These are phyloP conservation scores for Cyberlindnera bimundalis DNA, from an alignment of 805 yeast species.

Conservation along the genomic window DNA sequence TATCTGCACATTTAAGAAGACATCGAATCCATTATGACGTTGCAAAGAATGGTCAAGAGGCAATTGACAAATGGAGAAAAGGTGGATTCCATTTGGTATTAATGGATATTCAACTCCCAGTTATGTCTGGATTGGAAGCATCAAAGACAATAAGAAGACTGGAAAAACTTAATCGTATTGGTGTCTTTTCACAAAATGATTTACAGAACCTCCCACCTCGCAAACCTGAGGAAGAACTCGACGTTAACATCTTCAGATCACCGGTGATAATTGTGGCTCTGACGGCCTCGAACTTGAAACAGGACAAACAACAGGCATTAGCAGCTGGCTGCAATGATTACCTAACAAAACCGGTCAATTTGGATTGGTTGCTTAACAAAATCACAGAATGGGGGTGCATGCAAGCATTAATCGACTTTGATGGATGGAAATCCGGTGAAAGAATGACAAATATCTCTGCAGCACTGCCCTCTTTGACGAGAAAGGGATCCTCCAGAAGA, in stretches of 20 bases:
- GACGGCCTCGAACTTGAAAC: constrained; percentile 85
- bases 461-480: constrained; percentile 26
- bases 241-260: constrained; percentile 64
- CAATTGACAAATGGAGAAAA: constrained; percentile 87
- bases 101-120: constrained; percentile 97
- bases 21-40: constrained; percentile 81
- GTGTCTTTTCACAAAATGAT: constrained; percentile 35
- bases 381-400: constrained; percentile 98
- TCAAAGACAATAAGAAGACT: constrained; percentile 85
- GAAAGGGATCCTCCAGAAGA: constrained; percentile 17
- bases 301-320: constrained; percentile 85
- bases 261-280: constrained; percentile 98
- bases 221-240: constrained; percentile 50
- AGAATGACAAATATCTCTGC: constrained; percentile 37
- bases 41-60: constrained; percentile 93
- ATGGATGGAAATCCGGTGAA: constrained; percentile 72
- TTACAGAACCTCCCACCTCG: constrained; percentile 23
- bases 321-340: constrained; percentile 98
- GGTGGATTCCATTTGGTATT: constrained; percentile 94
- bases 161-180: constrained; percentile 78
- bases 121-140: constrained; percentile 93
- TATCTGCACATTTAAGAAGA: constrained; percentile 82
- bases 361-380: constrained; percentile 91
- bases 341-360: constrained; percentile 91
- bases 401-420: constrained; percentile 96